phyloP scores from a whole-genome alignment of 164 flowering plant species.

The Macadamia integrifolia region DNA sequence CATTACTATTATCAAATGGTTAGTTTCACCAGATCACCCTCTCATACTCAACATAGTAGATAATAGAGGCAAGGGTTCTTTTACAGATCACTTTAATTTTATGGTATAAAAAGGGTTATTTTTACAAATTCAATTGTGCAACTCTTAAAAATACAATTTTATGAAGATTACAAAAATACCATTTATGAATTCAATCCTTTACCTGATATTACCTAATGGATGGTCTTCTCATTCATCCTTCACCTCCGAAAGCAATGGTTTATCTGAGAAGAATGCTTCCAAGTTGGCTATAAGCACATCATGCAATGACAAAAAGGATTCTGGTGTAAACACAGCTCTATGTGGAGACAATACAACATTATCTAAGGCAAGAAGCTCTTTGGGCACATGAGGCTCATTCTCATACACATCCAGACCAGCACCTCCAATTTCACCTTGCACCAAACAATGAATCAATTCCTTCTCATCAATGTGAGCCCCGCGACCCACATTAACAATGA shows the following conservation, averaged over 20 bases:
- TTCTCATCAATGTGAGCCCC: conserved; percentile 41
- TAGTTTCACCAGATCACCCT: no score
- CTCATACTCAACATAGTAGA: no score
- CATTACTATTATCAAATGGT: no score
- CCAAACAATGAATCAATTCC: conserved; percentile 34
- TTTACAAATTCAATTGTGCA: neutral
- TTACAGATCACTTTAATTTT: no score
- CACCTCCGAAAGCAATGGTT: neutral
- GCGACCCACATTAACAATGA: conserved; percentile 44
- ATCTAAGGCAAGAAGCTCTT: conserved; percentile 34
- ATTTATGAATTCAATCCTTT: no score
- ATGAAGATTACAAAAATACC: no score
- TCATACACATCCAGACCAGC: conserved; percentile 57
- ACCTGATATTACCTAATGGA: neutral
- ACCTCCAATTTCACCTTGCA: conserved; percentile 35
- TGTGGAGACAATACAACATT: conserved; percentile 51
- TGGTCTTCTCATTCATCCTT: neutral
- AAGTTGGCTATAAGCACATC: conserved; percentile 28
- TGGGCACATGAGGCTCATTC: conserved; percentile 41
- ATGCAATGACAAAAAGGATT: conserved; percentile 17
- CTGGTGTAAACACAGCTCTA: conserved; percentile 30
- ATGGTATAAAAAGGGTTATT: neutral
- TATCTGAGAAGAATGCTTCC: conserved; percentile 30
- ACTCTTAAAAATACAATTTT: no score
- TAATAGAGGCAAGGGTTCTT: no score